Conservation (phyloP, 768 basidiomycete genomes). For the Lentinula edodes region DNA sequence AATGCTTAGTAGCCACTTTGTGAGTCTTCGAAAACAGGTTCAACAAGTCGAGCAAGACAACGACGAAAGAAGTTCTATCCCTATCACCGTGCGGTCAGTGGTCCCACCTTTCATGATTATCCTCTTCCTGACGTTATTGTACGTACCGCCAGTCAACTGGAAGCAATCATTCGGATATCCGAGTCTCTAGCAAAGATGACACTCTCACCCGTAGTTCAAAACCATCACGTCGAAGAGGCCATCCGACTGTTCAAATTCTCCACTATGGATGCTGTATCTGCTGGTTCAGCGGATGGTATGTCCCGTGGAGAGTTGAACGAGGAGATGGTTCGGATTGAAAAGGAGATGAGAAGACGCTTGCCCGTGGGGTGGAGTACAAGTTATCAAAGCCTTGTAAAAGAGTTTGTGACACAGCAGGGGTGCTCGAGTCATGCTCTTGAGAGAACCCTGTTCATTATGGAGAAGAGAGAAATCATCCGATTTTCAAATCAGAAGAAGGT, state of each 20-base stretch:
- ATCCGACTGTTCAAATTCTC: slow-evolving; percentile 98
- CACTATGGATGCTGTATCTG: slow-evolving; percentile 98
- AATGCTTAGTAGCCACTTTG: slow-evolving; percentile 94
- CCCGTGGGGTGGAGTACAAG: slow-evolving; percentile 97
- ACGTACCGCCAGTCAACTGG: slow-evolving; percentile 61
- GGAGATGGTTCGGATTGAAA: slow-evolving; percentile 87
- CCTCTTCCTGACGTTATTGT: background rate
- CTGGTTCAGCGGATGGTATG: slow-evolving; percentile 89
- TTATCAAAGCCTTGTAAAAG: slow-evolving; percentile 86
- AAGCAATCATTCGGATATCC: slow-evolving; percentile 98
- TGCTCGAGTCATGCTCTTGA: slow-evolving; percentile 90
- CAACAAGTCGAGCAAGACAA: slow-evolving; percentile 96
- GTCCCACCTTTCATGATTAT: background rate
- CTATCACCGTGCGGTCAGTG: slow-evolving; percentile 90
- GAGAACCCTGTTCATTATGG: slow-evolving; percentile 83
- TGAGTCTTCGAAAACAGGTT: slow-evolving; percentile 86
- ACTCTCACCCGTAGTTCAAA: slow-evolving; percentile 77
- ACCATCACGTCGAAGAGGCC: slow-evolving; percentile 95
- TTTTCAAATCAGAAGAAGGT: slow-evolving; percentile 67
- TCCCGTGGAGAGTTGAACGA: slow-evolving; percentile 89
- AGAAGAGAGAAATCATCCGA: slow-evolving; percentile 92
- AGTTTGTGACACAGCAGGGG: slow-evolving; percentile 91
- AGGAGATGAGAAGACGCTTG: slow-evolving; percentile 74
- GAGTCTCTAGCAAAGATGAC: slow-evolving; percentile 96
- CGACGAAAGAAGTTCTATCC: slow-evolving; percentile 95